Percentiles rank a stretch among this genome's conserved stretches.
Evolutionary conservation across 1,284 basidiomycete species (phyloP).

Genomic region (Ustilago sp.): DNA sequence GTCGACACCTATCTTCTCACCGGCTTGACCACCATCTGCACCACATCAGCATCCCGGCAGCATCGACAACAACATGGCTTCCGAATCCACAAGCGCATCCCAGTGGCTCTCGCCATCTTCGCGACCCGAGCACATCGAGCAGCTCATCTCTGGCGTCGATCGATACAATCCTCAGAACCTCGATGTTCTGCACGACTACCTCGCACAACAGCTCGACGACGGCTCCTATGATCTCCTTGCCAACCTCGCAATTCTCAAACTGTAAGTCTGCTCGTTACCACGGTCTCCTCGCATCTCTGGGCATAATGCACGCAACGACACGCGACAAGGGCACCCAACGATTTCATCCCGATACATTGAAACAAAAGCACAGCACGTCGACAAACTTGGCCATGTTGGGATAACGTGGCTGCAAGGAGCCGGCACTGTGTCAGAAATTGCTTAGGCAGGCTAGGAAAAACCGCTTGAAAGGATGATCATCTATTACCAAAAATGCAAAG

Average conservation of each 20-base stretch:
- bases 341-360: background rate
- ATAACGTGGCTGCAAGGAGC: no score
- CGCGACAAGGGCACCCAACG: background rate
- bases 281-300: background rate
- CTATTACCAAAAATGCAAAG: conserved; percentile 46
- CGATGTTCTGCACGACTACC: conserved; percentile 90
- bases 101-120: conserved; percentile 55
- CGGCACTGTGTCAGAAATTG: no score
- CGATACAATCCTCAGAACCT: conserved; percentile 96
- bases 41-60: background rate
- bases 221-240: conserved; percentile 93
- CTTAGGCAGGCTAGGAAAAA: background rate
- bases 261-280: conserved; percentile 73
- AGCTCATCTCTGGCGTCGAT: conserved; percentile 73
- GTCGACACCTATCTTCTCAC: background rate
- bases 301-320: conserved; percentile 10
- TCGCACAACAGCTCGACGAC: conserved; percentile 88
- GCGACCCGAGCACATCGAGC: conserved; percentile 64
- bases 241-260: conserved; percentile 87
- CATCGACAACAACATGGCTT: conserved; percentile 28
- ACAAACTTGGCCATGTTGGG: background rate
- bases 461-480: conserved; percentile 32
- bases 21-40: conserved; percentile 9
- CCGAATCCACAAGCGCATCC: conserved; percentile 39
- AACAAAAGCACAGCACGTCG: background rate